Evolutionary conservation across 2,329 filamentous ascomycete species (phyloP), one percentile per base, ranked within the genome.

Genomic region (Tolypocladium ophioglossoides): DNA sequence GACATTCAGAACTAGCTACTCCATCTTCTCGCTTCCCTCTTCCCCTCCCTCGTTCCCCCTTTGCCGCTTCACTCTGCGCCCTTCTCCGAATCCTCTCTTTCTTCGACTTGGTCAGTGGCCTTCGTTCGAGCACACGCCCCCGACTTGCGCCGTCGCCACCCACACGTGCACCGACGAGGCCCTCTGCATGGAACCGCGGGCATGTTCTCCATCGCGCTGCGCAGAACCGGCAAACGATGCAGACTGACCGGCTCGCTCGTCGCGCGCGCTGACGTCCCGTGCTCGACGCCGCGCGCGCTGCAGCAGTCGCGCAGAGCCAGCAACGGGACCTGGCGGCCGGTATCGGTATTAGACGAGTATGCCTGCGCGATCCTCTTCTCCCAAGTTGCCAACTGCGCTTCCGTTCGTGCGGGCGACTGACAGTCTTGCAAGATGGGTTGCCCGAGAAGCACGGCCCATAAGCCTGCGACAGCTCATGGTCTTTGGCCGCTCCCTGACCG

Each of bases 381-480:
- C 51, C 55, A 54, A 47, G 27, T 20, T 59, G 51, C 58, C 61
- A 58, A 62, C 53, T 47, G 54, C 47, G n/a, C 59, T 54, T 38
- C 30, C 12, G 35, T 41, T 46, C 27, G 51, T 46, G 52, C 27
- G 14, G 27, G 11, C 18, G 4, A 47, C 59, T 61, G 48, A 58
- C 52, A 12, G 34, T 50, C 37, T 57, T 24, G 62, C n/a, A 24
- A 95, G 91, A 77, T 97, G 91, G 91, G 92, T 96, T 52, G 86
- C 88, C 59, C 89, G 87, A 64, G 90, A 96, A 68, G 91, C 91
- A 50, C 83, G 91, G 52, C 94, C 94, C n/a, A 96, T 99, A 67
- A 96, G 90, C 73, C 75, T 99, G 63, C 87, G 94, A 55, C 94
- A 97, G 72, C 81, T 99, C 64, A 97, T 95, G 74, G 95, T 97